phyloP scores from a whole-genome alignment of 2,329 filamentous ascomycete genomes.

The Karstenula rhodostoma region DNA sequence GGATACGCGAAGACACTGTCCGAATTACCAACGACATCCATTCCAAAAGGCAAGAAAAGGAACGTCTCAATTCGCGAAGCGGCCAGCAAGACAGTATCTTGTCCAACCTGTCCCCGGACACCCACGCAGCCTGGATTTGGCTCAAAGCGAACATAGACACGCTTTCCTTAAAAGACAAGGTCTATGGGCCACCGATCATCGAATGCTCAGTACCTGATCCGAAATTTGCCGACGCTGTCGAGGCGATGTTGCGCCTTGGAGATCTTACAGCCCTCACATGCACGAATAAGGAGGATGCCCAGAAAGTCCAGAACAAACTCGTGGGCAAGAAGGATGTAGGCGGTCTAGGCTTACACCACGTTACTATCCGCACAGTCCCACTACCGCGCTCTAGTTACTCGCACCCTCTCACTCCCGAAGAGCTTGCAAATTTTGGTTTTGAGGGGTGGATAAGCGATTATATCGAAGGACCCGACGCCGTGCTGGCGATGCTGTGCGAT shows the following conservation, averaged over 20 bases:
- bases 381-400: conserved; percentile 64
- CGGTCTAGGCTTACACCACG: conserved; percentile 69
- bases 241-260: conserved; percentile 61
- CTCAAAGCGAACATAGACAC: conserved; percentile 71
- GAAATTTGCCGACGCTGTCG: conserved; percentile 68
- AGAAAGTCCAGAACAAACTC: conserved; percentile 72
- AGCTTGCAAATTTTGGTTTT: conserved; percentile 70
- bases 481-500: conserved; percentile 87
- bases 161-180: conserved; percentile 72
- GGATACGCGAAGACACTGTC: conserved; percentile 18
- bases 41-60: conserved; percentile 40
- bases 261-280: conserved; percentile 74
- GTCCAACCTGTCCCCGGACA: conserved; percentile 66
- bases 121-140: conserved; percentile 80
- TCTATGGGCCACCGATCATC: conserved; percentile 83
- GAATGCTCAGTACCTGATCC: conserved; percentile 81
- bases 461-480: conserved; percentile 79
- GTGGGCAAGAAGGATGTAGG: conserved; percentile 52
- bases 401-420: conserved; percentile 62
- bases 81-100: conserved; percentile 65
- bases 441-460: conserved; percentile 83
- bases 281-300: conserved; percentile 78
- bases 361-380: conserved; percentile 73
- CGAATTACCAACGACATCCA: conserved; percentile 16
- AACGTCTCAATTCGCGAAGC: conserved; percentile 46